phyloP scores from a whole-genome alignment of 805 yeast genomes.

The Saturnispora halmiae region DNA sequence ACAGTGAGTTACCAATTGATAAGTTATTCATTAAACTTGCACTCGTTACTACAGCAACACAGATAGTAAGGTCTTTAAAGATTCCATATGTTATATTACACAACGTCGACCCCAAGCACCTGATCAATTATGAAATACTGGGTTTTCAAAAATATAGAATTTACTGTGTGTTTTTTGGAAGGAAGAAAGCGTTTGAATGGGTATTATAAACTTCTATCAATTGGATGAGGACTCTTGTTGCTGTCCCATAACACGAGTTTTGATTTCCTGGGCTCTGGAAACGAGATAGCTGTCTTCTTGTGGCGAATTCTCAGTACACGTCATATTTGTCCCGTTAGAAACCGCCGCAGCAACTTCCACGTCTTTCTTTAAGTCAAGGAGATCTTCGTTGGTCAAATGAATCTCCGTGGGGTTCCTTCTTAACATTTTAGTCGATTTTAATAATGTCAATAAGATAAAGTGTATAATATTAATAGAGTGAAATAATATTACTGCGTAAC shows the following conservation, averaged over 20 bases:
- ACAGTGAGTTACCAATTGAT: neutral
- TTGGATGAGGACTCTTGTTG: neutral
- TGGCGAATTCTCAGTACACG: neutral
- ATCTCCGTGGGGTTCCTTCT: conserved; percentile 66
- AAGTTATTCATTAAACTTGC: conserved; percentile 2
- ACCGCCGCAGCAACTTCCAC: neutral
- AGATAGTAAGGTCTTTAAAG: conserved; percentile 32
- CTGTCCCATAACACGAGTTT: conserved; percentile 4
- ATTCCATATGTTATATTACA: conserved; percentile 14
- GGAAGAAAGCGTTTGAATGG: conserved; percentile 21
- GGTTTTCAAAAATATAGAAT: conserved; percentile 21
- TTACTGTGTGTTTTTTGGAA: conserved; percentile 20
- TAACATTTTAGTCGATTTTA: conserved; percentile 49
- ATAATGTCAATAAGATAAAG: too few species aligned
- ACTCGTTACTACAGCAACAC: conserved; percentile 33
- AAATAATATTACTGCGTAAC: too few species aligned
- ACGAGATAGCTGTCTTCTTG: conserved; percentile 5
- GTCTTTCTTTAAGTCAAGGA: conserved; percentile 26
- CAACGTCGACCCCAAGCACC: conserved; percentile 11
- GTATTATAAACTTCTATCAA: conserved; percentile 2
- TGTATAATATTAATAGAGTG: too few species aligned
- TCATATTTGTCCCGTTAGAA: neutral
- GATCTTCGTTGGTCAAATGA: conserved; percentile 59
- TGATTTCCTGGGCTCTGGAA: conserved; percentile 5
- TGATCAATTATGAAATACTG: conserved; percentile 16